These are phyloP conservation scores for Favolaschia claudopus DNA, from an alignment of 768 basidiomycete species.

Conservation along the genomic window DNA sequence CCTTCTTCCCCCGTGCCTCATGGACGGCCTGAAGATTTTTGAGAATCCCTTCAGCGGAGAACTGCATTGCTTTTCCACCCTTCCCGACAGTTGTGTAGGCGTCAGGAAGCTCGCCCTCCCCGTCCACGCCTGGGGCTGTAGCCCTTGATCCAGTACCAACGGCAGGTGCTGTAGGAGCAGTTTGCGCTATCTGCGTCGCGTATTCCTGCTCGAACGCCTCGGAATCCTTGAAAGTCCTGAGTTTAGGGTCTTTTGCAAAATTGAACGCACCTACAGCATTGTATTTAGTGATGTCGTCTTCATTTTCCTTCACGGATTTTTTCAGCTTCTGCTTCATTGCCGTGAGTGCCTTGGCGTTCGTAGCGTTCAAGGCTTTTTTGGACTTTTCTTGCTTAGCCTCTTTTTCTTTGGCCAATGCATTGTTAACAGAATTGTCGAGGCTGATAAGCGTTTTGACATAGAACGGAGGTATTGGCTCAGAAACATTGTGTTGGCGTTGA, in stretches of 20 bases:
- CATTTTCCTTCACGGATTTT: constrained; percentile 90
- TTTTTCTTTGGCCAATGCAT: constrained; percentile 84
- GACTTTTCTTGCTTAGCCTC: constrained; percentile 95
- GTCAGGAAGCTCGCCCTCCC: constrained; percentile 63
- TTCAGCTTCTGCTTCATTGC: constrained; percentile 99
- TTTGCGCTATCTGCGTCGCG: constrained; percentile 56
- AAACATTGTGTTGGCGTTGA: constrained; percentile 82
- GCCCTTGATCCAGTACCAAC: constrained; percentile 47
- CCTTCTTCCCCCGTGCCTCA: constrained; percentile 97
- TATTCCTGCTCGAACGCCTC: constrained; percentile 87
- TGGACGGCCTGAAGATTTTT: constrained; percentile 91
- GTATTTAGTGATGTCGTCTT: constrained; percentile 79
- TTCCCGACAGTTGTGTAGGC: constrained; percentile 92
- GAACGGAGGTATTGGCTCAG: constrained; percentile 88
- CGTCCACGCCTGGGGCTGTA: constrained; percentile 43
- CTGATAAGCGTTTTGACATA: constrained; percentile 77
- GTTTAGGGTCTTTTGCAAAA: neutral
- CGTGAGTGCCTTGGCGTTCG: constrained; percentile 91
- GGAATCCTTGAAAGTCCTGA: constrained; percentile 68
- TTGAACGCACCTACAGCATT: constrained; percentile 63
- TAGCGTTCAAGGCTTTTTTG: too few relatives aligned
- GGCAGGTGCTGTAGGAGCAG: constrained; percentile 42
- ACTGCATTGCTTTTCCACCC: constrained; percentile 84
- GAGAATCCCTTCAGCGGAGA: constrained; percentile 87
- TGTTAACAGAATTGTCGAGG: constrained; percentile 80